Evolutionary conservation across 106 monocot species (phyloP), one percentile per base, ranked within the genome.

Genomic region (Dendrobium nobile): DNA sequence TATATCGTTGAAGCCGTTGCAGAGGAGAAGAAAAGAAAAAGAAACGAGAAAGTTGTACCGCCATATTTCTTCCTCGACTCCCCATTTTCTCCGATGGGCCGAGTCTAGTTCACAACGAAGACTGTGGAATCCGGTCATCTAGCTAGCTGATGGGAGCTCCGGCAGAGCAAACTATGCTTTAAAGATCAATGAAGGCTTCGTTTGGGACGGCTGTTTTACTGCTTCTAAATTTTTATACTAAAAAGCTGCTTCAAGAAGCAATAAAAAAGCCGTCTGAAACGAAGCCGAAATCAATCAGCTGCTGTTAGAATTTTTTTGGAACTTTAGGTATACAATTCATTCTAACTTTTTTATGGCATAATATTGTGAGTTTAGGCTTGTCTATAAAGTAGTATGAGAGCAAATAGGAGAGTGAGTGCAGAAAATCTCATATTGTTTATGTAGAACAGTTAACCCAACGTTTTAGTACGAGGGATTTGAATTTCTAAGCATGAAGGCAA

Each of bases 11-110:
- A 93, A 83, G 87, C 87, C 19, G 85, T 88, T 20, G 67, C 88
- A n/a, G 55, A 54, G 15, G 90, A 92, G 77, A 83, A 90, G 68
- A 88, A 88, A 31, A 88, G 67, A 56, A 90, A 93, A 80, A 8
- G 79, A 61, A 90, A 85, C 67, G 87, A 83, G 81, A 77, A 13
- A 47, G 74, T 67, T 17, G 82, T 77, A 28, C 83, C 83, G 0
- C 82, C 83, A 72, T 78, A 85, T 82, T 85, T 87, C 73, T 75
- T 85, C 54, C 81, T 88, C 11, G 80, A 90, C 75, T 87, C 88
- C 4, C 93, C 90, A 0, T 88, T 90, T 61, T 93, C 93, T 77
- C 93, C 93, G 0, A 93, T 93, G 41, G 90, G 88, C 4, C 83
- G 93, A 82, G 88, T 85, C 5, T 93, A 85, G 67, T 31, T 75